Conservation (phyloP, 331 rosid genomes). For the Rhamnella rubrinervis region DNA sequence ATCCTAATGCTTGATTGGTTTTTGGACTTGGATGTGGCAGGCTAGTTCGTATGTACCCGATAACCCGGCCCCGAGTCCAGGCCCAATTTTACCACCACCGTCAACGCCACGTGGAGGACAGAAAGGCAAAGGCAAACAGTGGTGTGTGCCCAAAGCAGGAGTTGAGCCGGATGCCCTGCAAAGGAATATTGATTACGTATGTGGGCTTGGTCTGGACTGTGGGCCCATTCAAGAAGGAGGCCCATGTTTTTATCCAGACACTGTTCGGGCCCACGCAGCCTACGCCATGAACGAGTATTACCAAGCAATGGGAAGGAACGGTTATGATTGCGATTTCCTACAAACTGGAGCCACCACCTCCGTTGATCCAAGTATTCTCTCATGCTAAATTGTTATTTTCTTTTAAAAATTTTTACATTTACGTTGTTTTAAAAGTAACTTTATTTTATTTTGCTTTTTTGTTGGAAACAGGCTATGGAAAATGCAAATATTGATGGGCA, state of each 20-base stretch:
- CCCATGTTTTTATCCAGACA: conserved; percentile 35
- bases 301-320: conserved; percentile 31
- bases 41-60: conserved; percentile 28
- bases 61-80: conserved; percentile 11
- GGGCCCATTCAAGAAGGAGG: conserved; percentile 47
- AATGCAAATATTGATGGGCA: conserved; percentile 34
- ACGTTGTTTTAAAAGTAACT: neutral
- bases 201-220: conserved; percentile 48
- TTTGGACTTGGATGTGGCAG: conserved; percentile 43
- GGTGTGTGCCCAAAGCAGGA: conserved; percentile 37
- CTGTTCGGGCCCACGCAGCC: conserved; percentile 47
- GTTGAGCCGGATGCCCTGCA: conserved; percentile 36
- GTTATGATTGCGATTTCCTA: conserved; percentile 37
- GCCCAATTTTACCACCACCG: neutral
- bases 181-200: conserved; percentile 36
- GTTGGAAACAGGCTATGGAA: conserved; percentile 45
- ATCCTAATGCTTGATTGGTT: conserved; percentile 36
- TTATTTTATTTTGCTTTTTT: neutral
- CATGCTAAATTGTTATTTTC: no score
- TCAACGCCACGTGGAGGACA: neutral
- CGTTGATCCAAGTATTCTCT: conserved; percentile 37
- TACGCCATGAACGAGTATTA: conserved; percentile 45
- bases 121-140: conserved; percentile 9
- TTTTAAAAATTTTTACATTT: neutral
- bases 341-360: conserved; percentile 30